Evolutionary conservation across 78 protist genomes (phyloP), one percentile per base, ranked within the genome.

Genomic region (Dictyostelium intermedium): DNA sequence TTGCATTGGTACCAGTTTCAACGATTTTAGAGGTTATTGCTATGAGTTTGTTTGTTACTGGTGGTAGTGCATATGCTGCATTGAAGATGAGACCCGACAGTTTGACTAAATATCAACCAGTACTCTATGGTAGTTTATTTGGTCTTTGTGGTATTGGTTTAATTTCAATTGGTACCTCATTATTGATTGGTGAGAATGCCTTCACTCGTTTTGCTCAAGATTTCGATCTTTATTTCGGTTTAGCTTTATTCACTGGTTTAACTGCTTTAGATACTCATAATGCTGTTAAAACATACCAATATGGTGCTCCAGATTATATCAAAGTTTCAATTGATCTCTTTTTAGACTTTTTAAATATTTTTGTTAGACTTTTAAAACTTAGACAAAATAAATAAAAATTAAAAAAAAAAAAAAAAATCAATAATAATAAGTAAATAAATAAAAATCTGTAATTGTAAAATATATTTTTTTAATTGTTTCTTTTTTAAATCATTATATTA

Each of bases 191-290:
- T 25, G 43, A 37, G 10, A 37, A 32, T 25, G 3, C 37, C 20
- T 43, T 78, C 69, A 20, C 66, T 11, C 83, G 30, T 43, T 35
- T 30, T 4, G 25, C 47, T 18, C 16, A 20, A 11, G 25, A 23
- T 5, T 43, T 78, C 45, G 63, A 43, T 27, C 9, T 78, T 6
- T 78, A 78, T 25, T 18, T 18, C 45, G 83, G 83, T 37, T 9
- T 78, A 2, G 61, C 39, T 43, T 45, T 78, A 78, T 78, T 78
- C 83, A 78, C 83, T 7, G 56, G 16, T 78, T 14, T 78, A 27
- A 45, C 27, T 27, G 66, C 66, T 6, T 11, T 78, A 23, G 83
- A 78, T 25, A 78, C 83, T 43, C 83, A 78, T 27, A 32, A 39
- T 7, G 83, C 66, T 11, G n/a, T 78, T 4, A 43, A 78, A 43